Base-by-base conservation (phyloP, 2,329 filamentous ascomycete genomes). In the Bipolaris gigantea region DNA sequence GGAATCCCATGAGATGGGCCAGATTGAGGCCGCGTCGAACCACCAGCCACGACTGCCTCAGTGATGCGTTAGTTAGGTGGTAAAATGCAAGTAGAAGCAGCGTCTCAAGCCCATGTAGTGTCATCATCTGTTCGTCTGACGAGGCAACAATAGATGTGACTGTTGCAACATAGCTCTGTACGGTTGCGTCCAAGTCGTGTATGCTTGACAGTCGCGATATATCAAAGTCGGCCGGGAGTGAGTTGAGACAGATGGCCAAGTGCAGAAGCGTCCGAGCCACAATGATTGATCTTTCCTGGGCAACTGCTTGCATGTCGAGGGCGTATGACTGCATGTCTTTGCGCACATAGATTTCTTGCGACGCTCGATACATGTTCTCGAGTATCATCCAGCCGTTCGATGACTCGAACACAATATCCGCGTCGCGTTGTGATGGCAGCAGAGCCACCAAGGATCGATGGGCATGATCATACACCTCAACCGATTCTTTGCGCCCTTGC, bases 351-450 rank as follows among this genome's bases (percentile, higher is more conserved):
- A 73, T 62, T 2, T 71, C 62, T 46, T 56, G 57, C 3, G 62
- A 57, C 8, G 71, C 70, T 46, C 55, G 66, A 54, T 74, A 73
- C 27, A 68, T 58, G 35, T 55, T 59, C 2, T 59, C 55, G 16
- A 73, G 48, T 16, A 70, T 69, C 66, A 68, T 74, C 70, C 71
- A 74, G 19, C 68, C 68, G 44, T 74, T 73, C 1, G 70, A 69
- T 2, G 68, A 71, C 47, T 71, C 69, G 27, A 73, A 73, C 15
- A 74, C 70, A 47, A 73, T 62, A 43, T 73, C 62, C 33, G 71
- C 69, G 59, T 74, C 71, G 40, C 69, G 62, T 53, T 74, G 71
- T 10, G 70, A 72, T 0, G 71, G 71, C 23, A 74, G 48, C n/a
- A 73, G 56, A 10, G 63, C 65, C 7, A 56, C 50, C 33, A 74